Evolutionary conservation across 2,329 filamentous ascomycete genomes (phyloP).

Genomic region (Xylaria sp.): DNA sequence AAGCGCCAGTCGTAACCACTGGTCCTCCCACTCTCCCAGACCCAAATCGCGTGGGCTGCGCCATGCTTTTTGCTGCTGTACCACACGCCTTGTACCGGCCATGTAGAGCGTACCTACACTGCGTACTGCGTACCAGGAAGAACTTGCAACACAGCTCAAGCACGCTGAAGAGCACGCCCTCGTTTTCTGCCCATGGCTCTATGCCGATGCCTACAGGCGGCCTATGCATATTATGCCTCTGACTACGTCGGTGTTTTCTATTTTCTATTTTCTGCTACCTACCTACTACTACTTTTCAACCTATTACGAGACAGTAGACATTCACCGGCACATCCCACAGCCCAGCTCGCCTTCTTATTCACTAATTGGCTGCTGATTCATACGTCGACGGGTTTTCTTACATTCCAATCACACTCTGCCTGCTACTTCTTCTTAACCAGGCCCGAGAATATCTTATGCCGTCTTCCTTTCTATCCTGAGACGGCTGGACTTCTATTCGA

Average conservation of each 20-base stretch:
- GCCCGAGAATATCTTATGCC: constrained; percentile 7
- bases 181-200: not conserved
- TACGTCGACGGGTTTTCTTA: constrained; percentile 8
- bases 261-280: not conserved
- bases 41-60: constrained; percentile 20
- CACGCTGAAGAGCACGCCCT: no score
- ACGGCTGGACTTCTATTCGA: not conserved
- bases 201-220: not conserved
- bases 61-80: constrained; percentile 19
- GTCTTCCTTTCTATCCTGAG: constrained; percentile 3
- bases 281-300: not conserved
- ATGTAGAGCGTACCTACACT: constrained; percentile 13
- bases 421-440: not conserved
- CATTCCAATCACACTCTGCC: constrained; percentile 9
- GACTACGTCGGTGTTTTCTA: not conserved
- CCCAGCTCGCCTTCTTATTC: constrained; percentile 6
- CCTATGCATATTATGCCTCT: not conserved
- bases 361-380: constrained; percentile 15
- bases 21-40: constrained; percentile 12
- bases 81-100: constrained; percentile 26
- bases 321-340: constrained; percentile 13
- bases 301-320: constrained; percentile 2
- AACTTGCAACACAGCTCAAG: no score
- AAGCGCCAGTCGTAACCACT: constrained; percentile 12
- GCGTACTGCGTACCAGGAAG: no score